Evolutionary conservation across 2,329 filamentous ascomycete genomes (phyloP), one percentile per base, ranked within the genome.

Genomic region (Fusarium papillatum): DNA sequence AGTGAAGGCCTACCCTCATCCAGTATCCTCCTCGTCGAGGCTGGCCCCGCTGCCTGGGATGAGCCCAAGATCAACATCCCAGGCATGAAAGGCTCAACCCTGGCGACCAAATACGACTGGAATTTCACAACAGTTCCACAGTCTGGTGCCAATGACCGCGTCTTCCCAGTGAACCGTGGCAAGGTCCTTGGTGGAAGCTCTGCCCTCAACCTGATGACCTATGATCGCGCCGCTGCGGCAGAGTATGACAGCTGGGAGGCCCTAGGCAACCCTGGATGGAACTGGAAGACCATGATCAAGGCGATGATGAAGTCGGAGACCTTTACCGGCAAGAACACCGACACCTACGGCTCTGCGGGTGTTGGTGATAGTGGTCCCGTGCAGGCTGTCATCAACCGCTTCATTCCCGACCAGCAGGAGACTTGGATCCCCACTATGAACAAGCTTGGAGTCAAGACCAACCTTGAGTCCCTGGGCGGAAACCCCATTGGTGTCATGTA

Each of bases 131-230:
- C 87, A 0, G 79, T 82, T 10, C 80, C 85, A 1, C 87, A 88
- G 64, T 63, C 80, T 1, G 75, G 78, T n/a, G 83, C 87, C 7
- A 83, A 84, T 19, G 82, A 82, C 17, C 83, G 86, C 2, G 75
- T 82, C 5, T 84, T 88, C 16, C 69, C 79, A 5, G 85, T 88
- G 55, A 85, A 85, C 29, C 83, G 87, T 8, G 88, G 87, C 39
- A 87, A 87, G 63, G 85, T 88, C 0, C 82, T 90, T 0, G 88
- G 88, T 7, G 88, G 88, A 13, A 86, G 85, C 17, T 86, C 74
- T 1, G 68, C 73, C 17, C 64, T 76, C 64, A 76, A 76, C 24
- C 66, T 76, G 82, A 13, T 86, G 61, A 82, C 81, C 68, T 85
- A 84, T 53, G 82, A 85, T 68, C 80, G 84, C 6, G 83, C 83